Base-by-base conservation (phyloP, 441 rosid species). In the Erodium moschatum region DNA sequence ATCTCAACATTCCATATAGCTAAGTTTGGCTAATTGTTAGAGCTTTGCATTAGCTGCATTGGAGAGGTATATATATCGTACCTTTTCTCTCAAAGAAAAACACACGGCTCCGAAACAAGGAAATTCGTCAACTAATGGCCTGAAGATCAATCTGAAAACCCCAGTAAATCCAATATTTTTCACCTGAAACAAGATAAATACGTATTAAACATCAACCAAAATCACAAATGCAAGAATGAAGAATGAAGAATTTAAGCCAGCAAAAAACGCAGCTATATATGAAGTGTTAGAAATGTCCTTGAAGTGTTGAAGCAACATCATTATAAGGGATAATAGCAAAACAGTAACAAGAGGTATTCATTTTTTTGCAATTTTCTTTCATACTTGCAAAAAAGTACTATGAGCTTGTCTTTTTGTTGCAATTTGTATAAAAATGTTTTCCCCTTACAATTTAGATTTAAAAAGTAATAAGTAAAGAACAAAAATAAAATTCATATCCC, bases 101-200 rank as follows among this genome's bases (percentile, higher is more conserved):
- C 86, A 82, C 69, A 95, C 85, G 76, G 99, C 99, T 83, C 96
- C 98, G 81, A 95, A 95, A 76, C 99, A 86, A 67, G 99, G 99
- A 70, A 95, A 83, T 65, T 95, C 98, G 19, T 84, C 89, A 78
- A 92, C 98, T 42, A 92, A 79, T 63, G 99, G 99, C 82, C 84
- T 92, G 81, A 95, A 92, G 74, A 95, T 89, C 77, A 95, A 88
- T 85, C 98, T 90, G 86, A 94, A 94, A 81, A 94, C 92, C 84
- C 99, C 97, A 67, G 97, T 85, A 80, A 89, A 94, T 78, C 86
- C 96, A 82, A 90, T 83, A 77, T 91, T 80, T 83, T 91, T 91
- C 73, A 94, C 99, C 97, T 94, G 75, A 61, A 61, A 19, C 56
- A 70, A 18, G 81, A 76, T 76, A 64, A 65, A 67, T 38, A 72